Percentiles rank a stretch among this genome's conserved stretches.
Conservation (phyloP, 352 stramenopile species). For the Achlya hypogyna region DNA sequence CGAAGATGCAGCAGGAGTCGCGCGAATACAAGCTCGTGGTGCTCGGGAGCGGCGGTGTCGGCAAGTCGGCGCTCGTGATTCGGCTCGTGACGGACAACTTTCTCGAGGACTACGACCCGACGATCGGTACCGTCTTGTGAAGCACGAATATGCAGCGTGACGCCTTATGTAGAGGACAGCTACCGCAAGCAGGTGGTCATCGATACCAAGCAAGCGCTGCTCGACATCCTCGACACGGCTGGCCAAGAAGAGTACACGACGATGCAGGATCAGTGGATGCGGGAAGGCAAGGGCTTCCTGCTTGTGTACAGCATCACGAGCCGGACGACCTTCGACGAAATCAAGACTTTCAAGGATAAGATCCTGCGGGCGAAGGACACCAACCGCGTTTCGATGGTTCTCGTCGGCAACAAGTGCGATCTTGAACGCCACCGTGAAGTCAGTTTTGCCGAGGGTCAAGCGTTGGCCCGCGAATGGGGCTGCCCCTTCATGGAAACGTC, state of each 20-base stretch:
- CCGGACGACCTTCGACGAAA: conserved; percentile 86
- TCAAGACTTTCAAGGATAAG: conserved; percentile 83
- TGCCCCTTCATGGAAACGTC: conserved; percentile 85
- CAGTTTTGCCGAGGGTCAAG: conserved; percentile 45
- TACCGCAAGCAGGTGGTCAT: conserved; percentile 87
- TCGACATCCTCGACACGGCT: conserved; percentile 88
- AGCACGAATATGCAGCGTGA: background rate
- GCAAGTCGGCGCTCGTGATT: conserved; percentile 88
- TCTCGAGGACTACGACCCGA: conserved; percentile 90
- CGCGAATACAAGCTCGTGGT: conserved; percentile 40
- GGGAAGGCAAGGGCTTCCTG: conserved; percentile 85
- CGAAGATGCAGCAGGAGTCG: background rate
- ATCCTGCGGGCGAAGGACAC: conserved; percentile 85
- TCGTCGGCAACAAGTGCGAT: conserved; percentile 87
- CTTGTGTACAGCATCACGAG: conserved; percentile 86
- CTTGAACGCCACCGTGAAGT: conserved; percentile 69
- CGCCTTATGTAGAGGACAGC: conserved; percentile 67
- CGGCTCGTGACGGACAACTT: conserved; percentile 89
- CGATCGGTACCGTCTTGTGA: conserved; percentile 49
- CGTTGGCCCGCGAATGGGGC: conserved; percentile 62
- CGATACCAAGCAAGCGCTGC: conserved; percentile 64
- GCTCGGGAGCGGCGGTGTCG: conserved; percentile 82
- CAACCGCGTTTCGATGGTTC: conserved; percentile 78
- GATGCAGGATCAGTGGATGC: conserved; percentile 91
- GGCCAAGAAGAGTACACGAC: conserved; percentile 89